Evolutionary conservation across 2,329 filamentous ascomycete species (phyloP).

Genomic region (Akanthomyces muscarius): DNA sequence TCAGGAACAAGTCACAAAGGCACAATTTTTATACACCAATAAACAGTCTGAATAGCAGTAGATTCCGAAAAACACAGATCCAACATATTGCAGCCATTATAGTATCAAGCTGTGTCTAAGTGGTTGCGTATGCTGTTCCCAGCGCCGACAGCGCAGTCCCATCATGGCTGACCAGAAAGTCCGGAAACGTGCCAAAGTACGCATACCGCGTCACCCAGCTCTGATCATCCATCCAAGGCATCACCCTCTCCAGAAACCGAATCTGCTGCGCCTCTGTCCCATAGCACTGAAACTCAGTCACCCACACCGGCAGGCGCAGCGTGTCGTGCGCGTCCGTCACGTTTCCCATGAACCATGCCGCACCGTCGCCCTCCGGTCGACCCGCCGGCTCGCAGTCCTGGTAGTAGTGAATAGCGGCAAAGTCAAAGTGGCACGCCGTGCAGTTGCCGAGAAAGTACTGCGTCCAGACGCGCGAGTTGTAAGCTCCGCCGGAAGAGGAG

Average conservation of each 20-base stretch:
- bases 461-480: constrained; percentile 1
- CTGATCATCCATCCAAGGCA: constrained; percentile 5
- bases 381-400: constrained; percentile 1
- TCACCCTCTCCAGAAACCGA: not conserved
- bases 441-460: constrained; percentile 5
- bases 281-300: constrained; percentile 6
- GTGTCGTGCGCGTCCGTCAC: not conserved
- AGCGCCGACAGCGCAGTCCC: not conserved
- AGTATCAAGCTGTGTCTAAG: not conserved
- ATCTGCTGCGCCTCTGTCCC: not conserved
- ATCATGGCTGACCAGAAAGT: not conserved
- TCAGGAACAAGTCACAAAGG: too few relatives aligned
- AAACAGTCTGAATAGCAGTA: too few relatives aligned
- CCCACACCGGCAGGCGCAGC: not conserved
- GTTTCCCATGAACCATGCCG: not conserved
- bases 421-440: not conserved
- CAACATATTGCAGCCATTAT: not conserved
- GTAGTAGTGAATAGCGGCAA: constrained; percentile 6
- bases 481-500: not conserved
- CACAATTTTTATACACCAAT: too few relatives aligned
- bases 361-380: not conserved
- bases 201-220: not conserved
- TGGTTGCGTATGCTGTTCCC: not conserved
- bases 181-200: constrained; percentile 1
- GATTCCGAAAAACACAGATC: too few relatives aligned